Conservation (phyloP, 139 green algal genomes). For the Tetraselmis striata region DNA sequence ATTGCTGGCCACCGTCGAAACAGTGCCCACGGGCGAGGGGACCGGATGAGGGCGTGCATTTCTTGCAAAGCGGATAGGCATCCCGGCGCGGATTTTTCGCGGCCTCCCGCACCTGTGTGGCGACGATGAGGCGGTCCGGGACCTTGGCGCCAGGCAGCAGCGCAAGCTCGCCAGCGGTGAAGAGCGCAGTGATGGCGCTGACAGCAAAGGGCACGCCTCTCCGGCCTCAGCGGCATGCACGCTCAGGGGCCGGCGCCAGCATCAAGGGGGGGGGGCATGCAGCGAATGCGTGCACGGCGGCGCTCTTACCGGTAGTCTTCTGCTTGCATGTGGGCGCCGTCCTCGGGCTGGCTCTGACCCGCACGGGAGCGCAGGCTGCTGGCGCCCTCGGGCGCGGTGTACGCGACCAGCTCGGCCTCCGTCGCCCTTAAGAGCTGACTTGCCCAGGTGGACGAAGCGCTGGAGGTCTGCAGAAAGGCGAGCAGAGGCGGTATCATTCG, state of each 20-base stretch:
- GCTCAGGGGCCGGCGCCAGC: too few species aligned
- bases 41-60: too few species aligned
- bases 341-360: neutral
- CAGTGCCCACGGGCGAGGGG: too few species aligned
- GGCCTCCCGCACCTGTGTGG: neutral
- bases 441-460: neutral
- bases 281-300: too few species aligned
- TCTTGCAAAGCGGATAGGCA: too few species aligned
- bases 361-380: neutral
- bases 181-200: conserved; percentile 35
- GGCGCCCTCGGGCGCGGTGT: neutral
- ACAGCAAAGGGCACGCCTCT: too few species aligned
- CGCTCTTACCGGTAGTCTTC: neutral
- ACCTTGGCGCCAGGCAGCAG: conserved; percentile 33
- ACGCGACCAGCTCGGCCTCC: neutral
- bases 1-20: too few species aligned
- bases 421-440: neutral
- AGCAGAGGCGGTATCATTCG: too few species aligned
- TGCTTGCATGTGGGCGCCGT: neutral
- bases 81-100: too few species aligned
- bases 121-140: conserved; percentile 18
- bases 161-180: conserved; percentile 56
- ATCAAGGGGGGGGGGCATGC: too few species aligned
- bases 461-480: too few species aligned
- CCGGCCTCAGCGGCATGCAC: too few species aligned